Base-by-base conservation (phyloP, 2,329 filamentous ascomycete species). In the Colletotrichum lindemuthianum region DNA sequence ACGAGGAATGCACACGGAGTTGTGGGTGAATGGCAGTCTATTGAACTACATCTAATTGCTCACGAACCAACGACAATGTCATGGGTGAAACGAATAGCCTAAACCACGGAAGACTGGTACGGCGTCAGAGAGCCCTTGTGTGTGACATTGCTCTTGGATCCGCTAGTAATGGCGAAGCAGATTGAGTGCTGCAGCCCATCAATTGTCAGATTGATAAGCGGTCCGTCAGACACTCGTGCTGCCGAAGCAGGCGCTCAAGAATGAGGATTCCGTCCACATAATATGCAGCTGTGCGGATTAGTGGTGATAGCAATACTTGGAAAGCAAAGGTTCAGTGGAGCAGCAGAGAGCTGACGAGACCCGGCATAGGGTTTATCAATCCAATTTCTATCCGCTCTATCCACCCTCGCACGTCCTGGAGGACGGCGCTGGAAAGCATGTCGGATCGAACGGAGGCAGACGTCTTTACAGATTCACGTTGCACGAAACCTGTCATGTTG, bases 81-180 rank as follows among this genome's bases (percentile, higher is more conserved):
- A 81, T 82, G 85, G 82, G 85, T 83, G 82, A 87, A 88, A 89
- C 86, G 86, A 88, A 84, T 82, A 78, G 80, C 84, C 83, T 76
- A 75, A 78, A 81, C 81, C 82, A 87, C 72, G 61, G 70, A 67
- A 64, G 15, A 53, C 68, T 59, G 73, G 74, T 73, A 70, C 76
- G 82, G 83, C 81, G 79, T 88, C 87, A 89, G 87, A 89, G 85
- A 85, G 82, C 84, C 84, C 86, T 81, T 77, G 69, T 63, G 52
- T 45, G 65, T 70, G 63, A 45, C 70, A 53, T 86, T 78, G 55
- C 75, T 89, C 72, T 89, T 81, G 87, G 87, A 88, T 83, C 71
- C 72, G 79, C 81, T 74, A 76, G 80, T 66, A 78, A 81, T 81
- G 81, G 69, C 75, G 77, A 78, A 79, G 84, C 84, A 86, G 85